Base-by-base conservation (phyloP, 139 green algal species). In the Nannochloris sp. region DNA sequence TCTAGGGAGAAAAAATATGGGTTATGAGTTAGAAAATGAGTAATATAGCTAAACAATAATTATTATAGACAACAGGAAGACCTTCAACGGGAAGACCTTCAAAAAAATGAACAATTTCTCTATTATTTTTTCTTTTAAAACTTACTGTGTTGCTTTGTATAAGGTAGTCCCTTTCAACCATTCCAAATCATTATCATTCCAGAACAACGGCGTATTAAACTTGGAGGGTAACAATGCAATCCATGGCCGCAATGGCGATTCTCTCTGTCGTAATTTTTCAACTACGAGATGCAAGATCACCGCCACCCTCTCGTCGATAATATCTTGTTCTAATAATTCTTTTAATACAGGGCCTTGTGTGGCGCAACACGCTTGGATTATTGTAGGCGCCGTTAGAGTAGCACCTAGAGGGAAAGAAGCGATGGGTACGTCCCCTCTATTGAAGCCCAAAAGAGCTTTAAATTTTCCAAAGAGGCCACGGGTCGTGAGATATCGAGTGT, bases 91-190 rank as follows among this genome's bases (percentile, higher is more conserved):
- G n/a, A n/a, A n/a, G n/a, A n/a, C n/a, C n/a, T n/a, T n/a, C n/a
- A n/a, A n/a, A n/a, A n/a, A n/a, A n/a, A n/a, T n/a, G n/a, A 30
- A 60, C 53, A 30, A 59, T 34, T 12, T 30, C 12, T 12, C 13
- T 42, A 60, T 59, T 23, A 13, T 12, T 14, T 60, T 34, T 61
- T 47, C 23, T 64, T 54, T 61, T 10, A 30, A 65, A 32, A 54
- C 54, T 34, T 35, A 77, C 74, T 44, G 12, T 33, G 76, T 71
- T 24, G 87, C 87, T 6, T 58, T 36, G 35, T 81, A 59, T 38
- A 95, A 67, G 14, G 75, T 76, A 13, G 87, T 95, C 24, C 88
- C 88, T 23, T 69, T 59, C 44, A 95, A 77, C 70, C 83, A 81
- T 23, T 67, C 10, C 62, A 90, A n/a, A 57, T 91, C 78, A 19